Evolutionary conservation across 1,284 basidiomycete genomes (phyloP).

Genomic region (Coriolopsis trogii): DNA sequence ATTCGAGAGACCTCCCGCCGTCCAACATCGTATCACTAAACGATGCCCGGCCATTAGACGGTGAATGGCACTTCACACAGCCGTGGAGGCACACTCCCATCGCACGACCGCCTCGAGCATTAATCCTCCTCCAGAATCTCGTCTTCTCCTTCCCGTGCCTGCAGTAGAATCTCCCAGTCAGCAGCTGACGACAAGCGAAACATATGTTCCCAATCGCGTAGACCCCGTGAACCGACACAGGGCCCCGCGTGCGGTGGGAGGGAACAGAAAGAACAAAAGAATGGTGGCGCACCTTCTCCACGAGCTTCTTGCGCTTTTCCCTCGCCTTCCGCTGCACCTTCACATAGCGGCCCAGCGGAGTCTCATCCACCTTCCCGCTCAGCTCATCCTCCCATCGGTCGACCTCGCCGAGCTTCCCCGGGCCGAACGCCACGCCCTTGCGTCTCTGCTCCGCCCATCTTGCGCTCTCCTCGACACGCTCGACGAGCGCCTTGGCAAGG

Average conservation of each 20-base stretch:
- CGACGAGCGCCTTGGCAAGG: conserved; percentile 74
- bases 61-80: no score
- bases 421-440: conserved; percentile 71
- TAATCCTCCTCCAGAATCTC: neutral
- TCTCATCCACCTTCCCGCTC: conserved; percentile 55
- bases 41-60: no score
- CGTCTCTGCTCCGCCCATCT: conserved; percentile 76
- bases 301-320: conserved; percentile 71
- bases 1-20: no score
- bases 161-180: neutral
- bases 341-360: conserved; percentile 81
- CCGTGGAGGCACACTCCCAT: no score
- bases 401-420: conserved; percentile 70
- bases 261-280: neutral
- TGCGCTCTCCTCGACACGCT: conserved; percentile 84
- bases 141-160: neutral
- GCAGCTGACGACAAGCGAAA: neutral
- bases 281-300: conserved; percentile 66
- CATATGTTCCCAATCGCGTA: neutral
- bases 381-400: conserved; percentile 70
- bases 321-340: conserved; percentile 81
- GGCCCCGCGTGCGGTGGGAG: no score
- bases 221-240: no score
- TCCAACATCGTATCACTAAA: no score
- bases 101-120: no score